Base-by-base conservation (phyloP, 768 basidiomycete species). In the Cyathus striatus region DNA sequence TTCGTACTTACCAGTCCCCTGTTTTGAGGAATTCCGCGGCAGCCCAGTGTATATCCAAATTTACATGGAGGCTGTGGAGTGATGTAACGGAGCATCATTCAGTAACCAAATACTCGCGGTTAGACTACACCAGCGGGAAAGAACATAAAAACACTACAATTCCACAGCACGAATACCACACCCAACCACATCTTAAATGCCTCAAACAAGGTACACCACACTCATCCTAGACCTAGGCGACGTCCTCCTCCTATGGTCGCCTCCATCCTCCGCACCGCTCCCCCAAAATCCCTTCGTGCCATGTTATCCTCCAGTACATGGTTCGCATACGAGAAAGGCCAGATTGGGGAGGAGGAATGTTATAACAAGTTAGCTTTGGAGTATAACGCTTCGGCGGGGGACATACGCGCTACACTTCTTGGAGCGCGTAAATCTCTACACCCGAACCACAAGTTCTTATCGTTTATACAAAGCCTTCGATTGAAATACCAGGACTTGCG, bases 151-250 rank as follows among this genome's bases (percentile, higher is more conserved):
- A n/a, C n/a, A n/a, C n/a, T n/a, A n/a, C n/a, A n/a, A n/a, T n/a
- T n/a, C n/a, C n/a, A n/a, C n/a, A n/a, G n/a, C n/a, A n/a, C n/a
- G n/a, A n/a, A n/a, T n/a, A n/a, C n/a, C n/a, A n/a, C n/a, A n/a
- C n/a, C n/a, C 41, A n/a, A n/a, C n/a, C n/a, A n/a, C n/a, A n/a
- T n/a, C n/a, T n/a, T n/a, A n/a, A n/a, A n/a, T n/a, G n/a, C n/a
- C n/a, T n/a, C n/a, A n/a, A n/a, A 41, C 51, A 23, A 25, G 27
- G 34, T 62, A 56, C 48, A 59, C 62, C 25, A 61, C 69, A 7
- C 57, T 77, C 48, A 68, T 79, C 50, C 69, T 77, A 54, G 78
- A 79, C 54, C 60, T 79, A 23, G 76, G 77, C 16, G 78, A 78
- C 50, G 76, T 78, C 5, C 62, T 78, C 37, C 78, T 79, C 56